Evolutionary conservation across 257 asterid species (phyloP), one percentile per base, ranked within the genome.

Genomic region (Paulownia fortunei): DNA sequence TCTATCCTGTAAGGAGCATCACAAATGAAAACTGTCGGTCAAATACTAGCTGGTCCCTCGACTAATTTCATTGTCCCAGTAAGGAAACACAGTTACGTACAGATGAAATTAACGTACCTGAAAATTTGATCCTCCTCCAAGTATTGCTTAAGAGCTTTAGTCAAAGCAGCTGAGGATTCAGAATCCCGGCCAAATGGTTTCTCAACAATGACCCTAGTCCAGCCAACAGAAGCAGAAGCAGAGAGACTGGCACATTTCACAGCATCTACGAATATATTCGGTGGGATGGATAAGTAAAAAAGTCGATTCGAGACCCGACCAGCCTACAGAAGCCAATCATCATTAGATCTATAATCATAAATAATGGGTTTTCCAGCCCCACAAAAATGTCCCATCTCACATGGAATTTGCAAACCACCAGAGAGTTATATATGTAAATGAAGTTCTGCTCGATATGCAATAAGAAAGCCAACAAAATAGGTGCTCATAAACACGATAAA

Each of bases 201-300:
- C 90, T 95, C 99, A 12, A 95, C 98, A 69, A 95, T 95, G 85
- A 95, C 97, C 83, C 99, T 84, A 21, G 98, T 95, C 98, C 98
- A 95, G 63, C 99, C 99, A 79, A 81, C 83, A 55, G 88, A 78
- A 51, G 98, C 79, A 62, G 99, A 92, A 52, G 99, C 97, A 63
- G 98, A 93, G 76, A 82, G 79, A 76, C 97, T 95, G 5, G 98
- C 99, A 83, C 98, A 89, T 85, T 86, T 91, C 75, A 93, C 99
- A 52, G 97, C 99, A 68, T 89, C 86, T 27, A 90, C 84, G 69
- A 95, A 95, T 80, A 95, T 91, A 84, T 93, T 95, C 75, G 99
- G 99, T 34, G 99, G 99, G 72, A 95, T 92, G 1, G 99, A 95
- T 74, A 95, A 86, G 88, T 95, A 95, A 85, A 93, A 95, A 23